Percentiles rank a stretch among this genome's conserved stretches.
phyloP scores from a whole-genome alignment of 768 basidiomycete genomes.

The Pleurotus salmoneostramineus region DNA sequence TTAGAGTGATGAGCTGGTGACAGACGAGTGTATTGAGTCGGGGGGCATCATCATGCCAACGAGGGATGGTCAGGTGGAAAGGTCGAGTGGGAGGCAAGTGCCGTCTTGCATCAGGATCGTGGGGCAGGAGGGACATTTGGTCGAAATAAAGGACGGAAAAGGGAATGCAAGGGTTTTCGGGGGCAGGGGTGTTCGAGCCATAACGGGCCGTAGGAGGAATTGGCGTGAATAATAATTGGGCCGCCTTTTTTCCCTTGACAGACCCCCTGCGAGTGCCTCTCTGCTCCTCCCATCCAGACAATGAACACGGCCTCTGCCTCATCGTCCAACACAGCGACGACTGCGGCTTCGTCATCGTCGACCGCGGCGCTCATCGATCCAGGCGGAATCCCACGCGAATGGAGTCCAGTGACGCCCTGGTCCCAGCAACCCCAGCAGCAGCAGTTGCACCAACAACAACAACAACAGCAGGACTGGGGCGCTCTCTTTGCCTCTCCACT shows the following conservation, averaged over 20 bases:
- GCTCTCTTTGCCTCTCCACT: constrained; percentile 59
- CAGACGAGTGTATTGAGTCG: too few relatives aligned
- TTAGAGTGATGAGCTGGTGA: too few relatives aligned
- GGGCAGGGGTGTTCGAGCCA: background rate
- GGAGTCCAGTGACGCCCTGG: constrained; percentile 27
- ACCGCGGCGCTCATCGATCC: constrained; percentile 23
- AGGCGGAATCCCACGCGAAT: constrained; percentile 22
- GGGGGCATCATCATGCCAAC: too few relatives aligned
- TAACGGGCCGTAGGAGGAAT: constrained; percentile 8
- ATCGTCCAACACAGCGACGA: too few relatives aligned
- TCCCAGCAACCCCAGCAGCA: constrained; percentile 20
- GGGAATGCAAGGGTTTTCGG: background rate
- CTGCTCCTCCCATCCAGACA: background rate
- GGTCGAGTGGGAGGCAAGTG: too few relatives aligned
- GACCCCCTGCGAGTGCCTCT: background rate
- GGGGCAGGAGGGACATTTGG: too few relatives aligned
- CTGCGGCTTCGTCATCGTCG: constrained; percentile 21
- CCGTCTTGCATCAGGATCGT: too few relatives aligned
- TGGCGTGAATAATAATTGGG: background rate
- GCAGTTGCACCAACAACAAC: constrained; percentile 14
- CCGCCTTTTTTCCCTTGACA: constrained; percentile 12
- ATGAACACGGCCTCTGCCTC: constrained; percentile 23
- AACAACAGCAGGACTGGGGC: constrained; percentile 42
- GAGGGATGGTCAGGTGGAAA: too few relatives aligned
- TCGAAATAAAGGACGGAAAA: too few relatives aligned